Evolutionary conservation across 805 yeast species (phyloP).

Genomic region (fission yeast (Schizosaccharomyces pombe)): DNA sequence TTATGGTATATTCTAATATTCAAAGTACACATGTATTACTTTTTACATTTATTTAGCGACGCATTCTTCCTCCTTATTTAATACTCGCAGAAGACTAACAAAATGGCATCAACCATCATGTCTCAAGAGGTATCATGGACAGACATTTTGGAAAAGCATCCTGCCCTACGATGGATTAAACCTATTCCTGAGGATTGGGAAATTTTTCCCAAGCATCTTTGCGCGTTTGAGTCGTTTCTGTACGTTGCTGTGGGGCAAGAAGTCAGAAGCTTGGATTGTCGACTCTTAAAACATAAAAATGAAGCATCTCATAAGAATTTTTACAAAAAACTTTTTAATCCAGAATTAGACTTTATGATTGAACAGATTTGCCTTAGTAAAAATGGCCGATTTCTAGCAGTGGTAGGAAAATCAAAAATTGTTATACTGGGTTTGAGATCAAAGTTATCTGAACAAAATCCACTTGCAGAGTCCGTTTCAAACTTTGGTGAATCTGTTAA

Average conservation of each 20-base stretch:
- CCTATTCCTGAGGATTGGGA: background rate
- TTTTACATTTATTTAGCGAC: no score
- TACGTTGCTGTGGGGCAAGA: conserved; percentile 3
- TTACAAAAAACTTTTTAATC: background rate
- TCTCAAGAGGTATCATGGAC: background rate
- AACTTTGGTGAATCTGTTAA: background rate
- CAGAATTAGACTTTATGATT: background rate
- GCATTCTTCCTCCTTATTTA: no score
- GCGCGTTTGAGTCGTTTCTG: background rate
- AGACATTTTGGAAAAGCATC: background rate
- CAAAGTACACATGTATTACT: no score
- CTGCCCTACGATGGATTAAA: background rate
- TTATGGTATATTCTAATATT: no score
- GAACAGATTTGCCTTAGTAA: background rate
- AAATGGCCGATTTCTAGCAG: background rate
- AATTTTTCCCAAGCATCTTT: background rate
- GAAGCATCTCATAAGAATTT: background rate
- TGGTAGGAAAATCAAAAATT: background rate
- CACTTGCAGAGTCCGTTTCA: background rate
- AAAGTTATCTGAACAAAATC: background rate
- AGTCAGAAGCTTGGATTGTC: background rate
- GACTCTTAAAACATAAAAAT: background rate
- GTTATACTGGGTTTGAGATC: background rate
- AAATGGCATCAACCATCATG: background rate
- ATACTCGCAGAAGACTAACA: no score